phyloP scores from a whole-genome alignment of 2,329 filamentous ascomycete genomes.

The Trichoderma sp. region DNA sequence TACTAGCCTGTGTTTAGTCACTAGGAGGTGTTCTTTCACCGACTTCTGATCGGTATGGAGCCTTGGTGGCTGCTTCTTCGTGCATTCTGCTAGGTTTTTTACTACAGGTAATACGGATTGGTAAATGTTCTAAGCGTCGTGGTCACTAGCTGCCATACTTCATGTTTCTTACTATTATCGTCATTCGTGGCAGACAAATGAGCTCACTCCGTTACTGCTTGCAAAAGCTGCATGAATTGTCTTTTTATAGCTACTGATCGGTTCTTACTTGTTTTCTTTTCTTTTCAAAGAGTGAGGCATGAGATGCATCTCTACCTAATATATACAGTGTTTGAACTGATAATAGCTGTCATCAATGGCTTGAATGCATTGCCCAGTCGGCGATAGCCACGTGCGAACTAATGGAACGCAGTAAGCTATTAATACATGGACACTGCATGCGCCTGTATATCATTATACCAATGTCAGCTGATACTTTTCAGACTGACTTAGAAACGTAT shows the following conservation, averaged over 20 bases:
- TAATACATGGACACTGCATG: not conserved
- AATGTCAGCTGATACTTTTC: conserved; percentile 10
- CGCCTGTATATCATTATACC: not conserved
- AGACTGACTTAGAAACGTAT: conserved; percentile 3
- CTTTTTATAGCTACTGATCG: not conserved
- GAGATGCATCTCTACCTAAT: not conserved
- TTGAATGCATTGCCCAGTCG: not conserved
- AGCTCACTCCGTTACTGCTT: not conserved
- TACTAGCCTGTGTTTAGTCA: not conserved
- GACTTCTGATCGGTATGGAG: not conserved
- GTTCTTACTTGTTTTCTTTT: not conserved
- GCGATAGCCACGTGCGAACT: not conserved
- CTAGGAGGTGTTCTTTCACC: not conserved
- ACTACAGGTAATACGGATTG: not conserved
- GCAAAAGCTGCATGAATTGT: not conserved
- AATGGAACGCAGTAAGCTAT: not conserved
- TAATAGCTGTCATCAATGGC: not conserved
- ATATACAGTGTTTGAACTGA: not conserved
- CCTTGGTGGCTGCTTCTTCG: not conserved
- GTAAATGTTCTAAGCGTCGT: not conserved
- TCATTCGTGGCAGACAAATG: not conserved
- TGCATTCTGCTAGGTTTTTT: not conserved
- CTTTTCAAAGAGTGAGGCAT: not conserved
- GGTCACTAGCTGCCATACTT: not conserved
- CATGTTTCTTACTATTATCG: not conserved